These are phyloP conservation scores for Chaetomium sp. DNA, from an alignment of 2,329 filamentous ascomycete species.

Conservation along the genomic window DNA sequence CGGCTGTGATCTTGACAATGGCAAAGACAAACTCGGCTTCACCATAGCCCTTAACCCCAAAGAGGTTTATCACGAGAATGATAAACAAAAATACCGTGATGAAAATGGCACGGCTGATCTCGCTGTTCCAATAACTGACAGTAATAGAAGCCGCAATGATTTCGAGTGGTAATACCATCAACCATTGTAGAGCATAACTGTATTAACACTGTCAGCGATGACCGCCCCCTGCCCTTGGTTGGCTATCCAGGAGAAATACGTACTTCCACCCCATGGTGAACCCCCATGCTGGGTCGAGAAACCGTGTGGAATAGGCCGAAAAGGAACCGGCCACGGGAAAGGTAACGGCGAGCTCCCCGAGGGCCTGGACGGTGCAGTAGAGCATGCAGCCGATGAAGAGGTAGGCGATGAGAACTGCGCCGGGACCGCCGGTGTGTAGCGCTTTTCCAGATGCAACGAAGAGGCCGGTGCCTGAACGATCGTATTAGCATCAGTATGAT, in stretches of 20 bases:
- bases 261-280: constrained; percentile 95
- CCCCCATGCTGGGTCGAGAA: constrained; percentile 88
- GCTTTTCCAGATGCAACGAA: constrained; percentile 78
- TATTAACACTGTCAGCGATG: background rate
- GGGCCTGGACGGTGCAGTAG: constrained; percentile 83
- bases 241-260: constrained; percentile 27
- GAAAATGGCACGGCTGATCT: constrained; percentile 64
- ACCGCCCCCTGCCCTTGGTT: background rate
- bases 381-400: constrained; percentile 76
- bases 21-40: constrained; percentile 87
- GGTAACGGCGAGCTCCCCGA: constrained; percentile 84
- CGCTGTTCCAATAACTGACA: constrained; percentile 68
- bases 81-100: constrained; percentile 72
- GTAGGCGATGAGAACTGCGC: constrained; percentile 72
- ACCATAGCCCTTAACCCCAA: constrained; percentile 81
- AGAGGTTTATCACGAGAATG: constrained; percentile 78
- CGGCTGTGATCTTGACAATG: constrained; percentile 76
- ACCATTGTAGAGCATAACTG: constrained; percentile 82
- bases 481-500: background rate
- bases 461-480: constrained; percentile 61
- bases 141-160: constrained; percentile 83
- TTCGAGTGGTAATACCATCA: constrained; percentile 75
- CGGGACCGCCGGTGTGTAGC: constrained; percentile 67
- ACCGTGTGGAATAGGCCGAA: constrained; percentile 83
- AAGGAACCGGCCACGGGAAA: constrained; percentile 92